Conservation (phyloP, 148 eudicot species). For the Oxyria digyna region DNA sequence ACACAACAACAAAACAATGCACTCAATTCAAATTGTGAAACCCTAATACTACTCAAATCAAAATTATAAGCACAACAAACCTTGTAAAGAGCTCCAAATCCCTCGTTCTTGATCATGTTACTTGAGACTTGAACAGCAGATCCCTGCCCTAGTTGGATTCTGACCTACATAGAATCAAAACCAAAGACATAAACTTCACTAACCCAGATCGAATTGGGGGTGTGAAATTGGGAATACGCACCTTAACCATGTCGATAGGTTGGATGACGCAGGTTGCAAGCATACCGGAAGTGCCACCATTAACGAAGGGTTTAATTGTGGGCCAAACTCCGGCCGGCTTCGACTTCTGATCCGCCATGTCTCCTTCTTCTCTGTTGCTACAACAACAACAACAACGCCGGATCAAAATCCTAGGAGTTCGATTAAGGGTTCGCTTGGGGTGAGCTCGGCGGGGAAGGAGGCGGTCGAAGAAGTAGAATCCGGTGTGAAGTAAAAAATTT, state of each 20-base stretch:
- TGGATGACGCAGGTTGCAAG: conserved; percentile 15
- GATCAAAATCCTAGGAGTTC: not conserved
- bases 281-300: conserved; percentile 16
- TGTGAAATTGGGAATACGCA: not conserved
- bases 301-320: conserved; percentile 13
- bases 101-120: conserved; percentile 80
- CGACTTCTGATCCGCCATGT: conserved; percentile 8
- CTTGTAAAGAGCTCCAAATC: conserved; percentile 91
- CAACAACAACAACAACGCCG: not conserved
- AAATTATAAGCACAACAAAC: conserved; percentile 19
- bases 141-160: conserved; percentile 96
- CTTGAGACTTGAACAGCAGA: conserved; percentile 61
- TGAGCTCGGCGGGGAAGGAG: not conserved
- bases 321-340: conserved; percentile 11
- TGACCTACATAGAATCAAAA: conserved; percentile 37
- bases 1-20: not conserved
- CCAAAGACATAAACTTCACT: not conserved
- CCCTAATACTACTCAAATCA: not conserved
- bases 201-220: not conserved
- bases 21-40: not conserved
- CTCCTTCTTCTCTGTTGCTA: not conserved
- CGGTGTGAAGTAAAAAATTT: no score
- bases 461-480: not conserved
- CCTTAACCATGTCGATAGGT: conserved; percentile 11
- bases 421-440: not conserved